These are phyloP conservation scores for Cystobasidium tubakii DNA, from an alignment of 768 basidiomycete species.

Conservation along the genomic window DNA sequence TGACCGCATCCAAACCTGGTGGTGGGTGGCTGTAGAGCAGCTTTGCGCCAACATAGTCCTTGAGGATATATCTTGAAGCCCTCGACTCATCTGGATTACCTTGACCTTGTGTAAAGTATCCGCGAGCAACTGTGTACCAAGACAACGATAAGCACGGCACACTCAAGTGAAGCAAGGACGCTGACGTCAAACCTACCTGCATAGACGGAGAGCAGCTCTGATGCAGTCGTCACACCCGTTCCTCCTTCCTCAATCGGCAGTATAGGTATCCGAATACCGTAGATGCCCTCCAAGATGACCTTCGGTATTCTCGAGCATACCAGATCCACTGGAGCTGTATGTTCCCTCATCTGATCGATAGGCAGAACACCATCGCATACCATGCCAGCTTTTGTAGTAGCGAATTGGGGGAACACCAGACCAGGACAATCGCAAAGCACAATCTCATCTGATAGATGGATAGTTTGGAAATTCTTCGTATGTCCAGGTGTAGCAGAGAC, in stretches of 20 bases:
- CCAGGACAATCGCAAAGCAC: constrained; percentile 95
- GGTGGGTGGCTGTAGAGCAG: constrained; percentile 88
- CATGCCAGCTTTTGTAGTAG: constrained; percentile 89
- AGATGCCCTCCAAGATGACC: constrained; percentile 77
- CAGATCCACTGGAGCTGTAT: constrained; percentile 74
- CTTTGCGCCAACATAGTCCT: constrained; percentile 94
- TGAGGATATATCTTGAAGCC: constrained; percentile 81
- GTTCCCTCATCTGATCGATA: constrained; percentile 92
- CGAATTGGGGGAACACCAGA: constrained; percentile 95
- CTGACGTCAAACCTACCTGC: constrained; percentile 63
- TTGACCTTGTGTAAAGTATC: constrained; percentile 85
- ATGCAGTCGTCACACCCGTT: constrained; percentile 61
- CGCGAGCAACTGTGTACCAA: constrained; percentile 67
- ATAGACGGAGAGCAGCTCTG: constrained; percentile 77
- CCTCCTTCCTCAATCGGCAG: constrained; percentile 73
- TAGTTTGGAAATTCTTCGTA: constrained; percentile 98
- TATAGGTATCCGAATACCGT: constrained; percentile 71
- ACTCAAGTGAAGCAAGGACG: not conserved
- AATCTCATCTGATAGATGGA: constrained; percentile 79
- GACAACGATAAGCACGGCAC: constrained; percentile 35
- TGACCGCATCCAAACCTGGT: constrained; percentile 56
- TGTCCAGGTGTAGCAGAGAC: constrained; percentile 97
- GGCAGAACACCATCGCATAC: constrained; percentile 95
- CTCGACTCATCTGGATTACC: constrained; percentile 97
- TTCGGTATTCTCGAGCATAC: constrained; percentile 72